Percentiles rank a stretch among this genome's conserved stretches.
phyloP scores from a whole-genome alignment of 306 rosid genomes.

The Quercus parvula region DNA sequence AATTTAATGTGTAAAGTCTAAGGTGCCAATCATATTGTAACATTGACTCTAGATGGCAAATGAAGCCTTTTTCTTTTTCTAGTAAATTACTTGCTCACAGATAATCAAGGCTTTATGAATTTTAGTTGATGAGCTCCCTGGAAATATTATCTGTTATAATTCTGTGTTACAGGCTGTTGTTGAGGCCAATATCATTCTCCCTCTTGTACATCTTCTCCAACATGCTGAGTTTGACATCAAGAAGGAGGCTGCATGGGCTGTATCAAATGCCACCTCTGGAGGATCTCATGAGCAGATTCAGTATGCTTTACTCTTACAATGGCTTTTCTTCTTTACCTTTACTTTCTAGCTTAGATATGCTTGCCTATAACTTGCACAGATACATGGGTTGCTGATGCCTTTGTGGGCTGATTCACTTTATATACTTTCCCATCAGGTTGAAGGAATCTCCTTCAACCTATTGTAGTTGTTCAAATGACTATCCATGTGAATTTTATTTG shows the following conservation, averaged over 20 bases:
- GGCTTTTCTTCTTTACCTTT: not conserved
- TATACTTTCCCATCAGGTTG: not conserved
- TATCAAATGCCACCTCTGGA: conserved; percentile 69
- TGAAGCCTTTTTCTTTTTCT: not conserved
- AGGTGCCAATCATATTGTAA: not conserved
- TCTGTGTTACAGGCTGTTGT: conserved; percentile 53
- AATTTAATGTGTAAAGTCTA: not conserved
- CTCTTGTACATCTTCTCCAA: conserved; percentile 60
- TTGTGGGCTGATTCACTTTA: not conserved
- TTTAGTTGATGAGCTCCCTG: not conserved
- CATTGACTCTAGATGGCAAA: not conserved
- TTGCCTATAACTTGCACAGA: not conserved
- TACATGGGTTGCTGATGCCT: not conserved
- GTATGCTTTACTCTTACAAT: conserved; percentile 32
- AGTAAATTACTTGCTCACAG: not conserved
- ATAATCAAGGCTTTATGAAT: not conserved
- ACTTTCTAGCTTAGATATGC: not conserved
- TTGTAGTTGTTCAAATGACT: too few relatives aligned
- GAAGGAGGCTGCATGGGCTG: conserved; percentile 83
- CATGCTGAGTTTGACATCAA: conserved; percentile 63
- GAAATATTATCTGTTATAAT: not conserved
- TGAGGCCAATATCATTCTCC: conserved; percentile 48
- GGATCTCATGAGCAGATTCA: conserved; percentile 70
- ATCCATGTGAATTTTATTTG: too few relatives aligned
- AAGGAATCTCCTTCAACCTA: too few relatives aligned